These are phyloP conservation scores for Candida tropicalis DNA, from an alignment of 1,139 yeast species.

Conservation along the genomic window DNA sequence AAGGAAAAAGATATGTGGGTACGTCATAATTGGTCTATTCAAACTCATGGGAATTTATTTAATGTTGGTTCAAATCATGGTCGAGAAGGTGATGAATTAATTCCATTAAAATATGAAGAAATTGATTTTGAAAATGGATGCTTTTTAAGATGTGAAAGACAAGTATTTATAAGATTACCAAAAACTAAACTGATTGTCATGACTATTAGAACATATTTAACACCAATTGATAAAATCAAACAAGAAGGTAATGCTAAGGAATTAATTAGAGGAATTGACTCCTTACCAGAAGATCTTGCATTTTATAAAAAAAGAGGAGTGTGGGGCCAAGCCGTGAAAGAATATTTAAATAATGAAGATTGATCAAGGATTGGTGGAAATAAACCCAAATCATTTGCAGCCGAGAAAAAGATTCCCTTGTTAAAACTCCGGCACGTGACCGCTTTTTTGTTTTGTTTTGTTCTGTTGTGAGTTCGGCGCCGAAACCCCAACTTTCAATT, in stretches of 20 bases:
- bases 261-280: conserved; percentile 58
- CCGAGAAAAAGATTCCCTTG: neutral
- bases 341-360: conserved; percentile 40
- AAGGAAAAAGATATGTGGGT: conserved; percentile 43
- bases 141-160: conserved; percentile 45
- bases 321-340: conserved; percentile 68
- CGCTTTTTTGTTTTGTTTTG: neutral
- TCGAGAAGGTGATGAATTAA: conserved; percentile 30
- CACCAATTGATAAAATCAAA: conserved; percentile 38
- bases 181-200: conserved; percentile 39
- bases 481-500: neutral
- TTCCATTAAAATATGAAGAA: conserved; percentile 26
- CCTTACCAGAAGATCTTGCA: conserved; percentile 58
- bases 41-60: conserved; percentile 33
- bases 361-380: no score
- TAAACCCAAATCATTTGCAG: neutral
- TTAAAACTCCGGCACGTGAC: no score
- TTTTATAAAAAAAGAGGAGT: conserved; percentile 59
- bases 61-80: conserved; percentile 36
- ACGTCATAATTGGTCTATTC: conserved; percentile 46
- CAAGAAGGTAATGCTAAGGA: conserved; percentile 43
- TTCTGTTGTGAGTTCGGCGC: no score
- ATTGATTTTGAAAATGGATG: conserved; percentile 42
- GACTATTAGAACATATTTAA: conserved; percentile 45
- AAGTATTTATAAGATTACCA: conserved; percentile 42